Evolutionary conservation across 495 filamentous ascomycete species (phyloP), one percentile per base, ranked within the genome.

Genomic region (Sordaria brevicollis): DNA sequence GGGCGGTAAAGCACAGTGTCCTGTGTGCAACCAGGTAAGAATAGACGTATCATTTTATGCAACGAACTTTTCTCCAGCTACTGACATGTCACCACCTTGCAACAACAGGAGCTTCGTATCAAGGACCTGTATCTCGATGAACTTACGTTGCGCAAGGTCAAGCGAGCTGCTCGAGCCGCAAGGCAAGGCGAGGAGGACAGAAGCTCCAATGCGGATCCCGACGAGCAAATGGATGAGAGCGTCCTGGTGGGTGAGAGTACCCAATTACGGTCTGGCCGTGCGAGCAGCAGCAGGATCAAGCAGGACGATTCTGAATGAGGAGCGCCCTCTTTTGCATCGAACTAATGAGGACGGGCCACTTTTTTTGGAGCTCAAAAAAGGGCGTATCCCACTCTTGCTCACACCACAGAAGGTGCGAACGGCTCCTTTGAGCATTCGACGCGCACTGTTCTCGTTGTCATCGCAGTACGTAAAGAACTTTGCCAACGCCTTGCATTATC

Each of bases 21-120:
- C 83, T 7, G 79, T 82, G 6, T 85, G 83, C 74, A 74, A 74
- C 35, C 73, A 84, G 78, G 83, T 82, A 80, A 11, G 76, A 25
- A n/a, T 33, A 10, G 15, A 2, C 17, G 36, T 9, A n/a, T 7
- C 39, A 25, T 54, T 33, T 34, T 25, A 10, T 29, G 13, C 35
- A 15, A 37, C 11, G n/a, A 25, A 19, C 4, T 3, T 36, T 13
- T 6, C n/a, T 39, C 33, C 17, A 37, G 19, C 37, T 36, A 25
- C 68, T 71, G 41, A 72, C 69, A 62, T n/a, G 39, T 35, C 33
- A 17, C 10, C 67, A 54, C n/a, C n/a, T n/a, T n/a, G n/a, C n/a
- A n/a, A n/a, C n/a, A n/a, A n/a, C 29, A 84, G 82, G 74, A 79
- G 41, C 68, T 83, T 7, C 72, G 71, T 7, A 71, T 79, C 31